Evolutionary conservation across 2,329 filamentous ascomycete species (phyloP), one percentile per base, ranked within the genome.

Genomic region (Penicillium vulpinum): DNA sequence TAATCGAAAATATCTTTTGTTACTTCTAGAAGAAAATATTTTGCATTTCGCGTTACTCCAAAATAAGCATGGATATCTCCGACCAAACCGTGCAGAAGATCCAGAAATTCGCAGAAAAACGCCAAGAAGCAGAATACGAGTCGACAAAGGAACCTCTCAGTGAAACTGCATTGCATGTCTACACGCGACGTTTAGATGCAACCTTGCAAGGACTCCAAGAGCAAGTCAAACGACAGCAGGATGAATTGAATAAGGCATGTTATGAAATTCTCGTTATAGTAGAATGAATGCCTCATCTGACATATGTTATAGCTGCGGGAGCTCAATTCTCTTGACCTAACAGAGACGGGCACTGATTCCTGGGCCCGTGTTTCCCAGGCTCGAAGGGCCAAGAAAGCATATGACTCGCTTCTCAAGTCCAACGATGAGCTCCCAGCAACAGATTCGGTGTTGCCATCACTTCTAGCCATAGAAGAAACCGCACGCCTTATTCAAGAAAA

Each of bases 381-480:
- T 29, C 76, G 74, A 51, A 70, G 77, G 36, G 77, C 92, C 67
- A 86, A 84, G 64, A 76, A 80, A 48, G 89, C 88, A 3, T 91
- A 92, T 65, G 81, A 85, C 51, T 80, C 82, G 16, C 77, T 91
- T 45, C 81, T 85, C 13, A 77, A 82, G 41, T 80, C 82, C 15
- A 81, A 86, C 50, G 87, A 88, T 9, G 85, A 85, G 63, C 76
- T 93, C 22, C 90, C 90, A 3, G 79, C 81, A 24, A 77, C 84
- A 10, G 84, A 82, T 48, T 93, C 90, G 21, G 80, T 87, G 6
- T 74, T 94, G 7, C 89, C 90, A 4, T 85, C 87, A 7, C 78
- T 95, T 5, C 71, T 94, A 39, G 89, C 90, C 6, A 75, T 91
- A 52, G 85, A 88, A 50, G 85, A 83, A 65, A 86, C 88, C 3